Evolutionary conservation across 2,329 filamentous ascomycete genomes (phyloP), one percentile per base, ranked within the genome.

Genomic region (Pseudopyricularia cyperi): DNA sequence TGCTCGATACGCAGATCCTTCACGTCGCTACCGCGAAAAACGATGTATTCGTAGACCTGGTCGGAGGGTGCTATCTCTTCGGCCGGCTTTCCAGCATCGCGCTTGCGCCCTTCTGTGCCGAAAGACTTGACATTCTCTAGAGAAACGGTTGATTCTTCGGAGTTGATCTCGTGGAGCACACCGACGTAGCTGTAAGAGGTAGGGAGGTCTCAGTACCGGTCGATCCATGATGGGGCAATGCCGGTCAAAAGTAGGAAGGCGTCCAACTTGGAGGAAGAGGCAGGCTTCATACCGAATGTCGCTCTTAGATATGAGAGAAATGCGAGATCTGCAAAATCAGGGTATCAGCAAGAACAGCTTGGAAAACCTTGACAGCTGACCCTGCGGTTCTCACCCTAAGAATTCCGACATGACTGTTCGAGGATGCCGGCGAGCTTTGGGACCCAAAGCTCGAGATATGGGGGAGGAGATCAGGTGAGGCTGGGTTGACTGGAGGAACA

Each of bases 1-100:
- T 95, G 86, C 63, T 95, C 90, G 63, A 98, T 91, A 62, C 89
- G 87, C 62, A 98, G 77, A 68, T 98, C 93, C 71, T 98, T 98
- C 65, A 98, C 93, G 74, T 98, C 93, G 68, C 89, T 96, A 61
- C 93, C 93, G 55, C 91, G 85, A 70, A 98, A 98, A 58, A 98
- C 89, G 64, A 98, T 97, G 72, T 96, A 97, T 66, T 97, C 93
- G 74, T 96, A 98, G 63, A 95, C 79, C 65, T 87, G 87, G 56
- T 93, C 84, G 33, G 88, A 91, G 3, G 89, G 79, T 35, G 85
- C 72, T 54, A 95, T 86, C 70, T 95, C 90, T 57, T 94, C 87
- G 17, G 84, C 79, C 17, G 85, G 83, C 59, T 84, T 82, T 59
- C 77, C 80, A 42, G 37, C 37, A 42, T 42, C 37, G 17, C 37